Base-by-base conservation (phyloP, 495 filamentous ascomycete genomes). In the Penicillium herquei region DNA sequence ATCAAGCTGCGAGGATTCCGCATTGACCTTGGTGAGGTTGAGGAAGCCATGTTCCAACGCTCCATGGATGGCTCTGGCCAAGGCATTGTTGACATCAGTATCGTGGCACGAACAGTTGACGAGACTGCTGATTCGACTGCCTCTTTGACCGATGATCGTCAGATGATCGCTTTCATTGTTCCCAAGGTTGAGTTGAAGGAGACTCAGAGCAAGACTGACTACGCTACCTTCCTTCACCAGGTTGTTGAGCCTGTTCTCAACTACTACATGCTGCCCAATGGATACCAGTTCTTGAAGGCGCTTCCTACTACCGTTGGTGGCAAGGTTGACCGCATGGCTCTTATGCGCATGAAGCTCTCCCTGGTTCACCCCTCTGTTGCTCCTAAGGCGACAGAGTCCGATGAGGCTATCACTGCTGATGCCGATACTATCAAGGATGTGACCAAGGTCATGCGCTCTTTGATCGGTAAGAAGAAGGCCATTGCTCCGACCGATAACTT, bases 1-100 rank as follows among this genome's bases (percentile, higher is more conserved):
- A 56, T 80, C 42, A 81, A 82, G 57, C 39, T 82, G 3, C 59
- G 71, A 1, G 79, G 79, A 0, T 13, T 78, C 2, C 76, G 78
- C 0, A 70, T 81, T 8, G 78, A 82, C 1, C 58, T 82, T 0
- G 12, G 53, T 4, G 79, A 82, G 3, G 57, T 81, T 13, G 34
- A 56, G 18, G 6, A 43, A 9, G n/a, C n/a, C 3, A 43, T 43
- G 12, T 37, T 37, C 21, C 21, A 26, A 4, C 21, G 21, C 21
- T 26, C 21, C 21, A 26, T 26, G 21, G 21, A 26, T 26, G 21
- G 21, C 21, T 26, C 21, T 26, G 21, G 21, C 35, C 35, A 39
- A 39, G 35, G 35, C 35, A n/a, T 39, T 39, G 35, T 39, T n/a
- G 35, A 39, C 6, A 9, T 39, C 13, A n/a, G 9, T 2, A n/a